Evolutionary conservation across 2,329 filamentous ascomycete genomes (phyloP).

Genomic region (Endoconidiophora polonica): DNA sequence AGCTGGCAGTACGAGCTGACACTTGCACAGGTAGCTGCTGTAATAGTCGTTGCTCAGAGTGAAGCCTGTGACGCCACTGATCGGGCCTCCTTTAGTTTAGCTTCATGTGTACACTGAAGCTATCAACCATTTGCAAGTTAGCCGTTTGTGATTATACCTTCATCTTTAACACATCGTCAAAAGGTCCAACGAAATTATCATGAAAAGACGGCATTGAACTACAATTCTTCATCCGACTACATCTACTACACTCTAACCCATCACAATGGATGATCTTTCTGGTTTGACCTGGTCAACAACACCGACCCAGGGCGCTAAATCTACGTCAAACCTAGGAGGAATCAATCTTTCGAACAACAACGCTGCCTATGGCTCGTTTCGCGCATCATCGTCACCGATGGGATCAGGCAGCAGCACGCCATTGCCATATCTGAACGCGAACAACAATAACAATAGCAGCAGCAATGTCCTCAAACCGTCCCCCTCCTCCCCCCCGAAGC

Average conservation of each 20-base stretch:
- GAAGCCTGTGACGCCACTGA: conserved; percentile 4
- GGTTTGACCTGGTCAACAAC: conserved; percentile 40
- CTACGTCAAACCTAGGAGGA: conserved; percentile 19
- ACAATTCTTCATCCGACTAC: not conserved
- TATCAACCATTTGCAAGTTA: not conserved
- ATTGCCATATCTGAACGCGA: not conserved
- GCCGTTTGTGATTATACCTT: not conserved
- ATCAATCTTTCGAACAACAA: conserved; percentile 26
- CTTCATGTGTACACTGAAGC: too few species aligned
- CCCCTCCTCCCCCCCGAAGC: not conserved
- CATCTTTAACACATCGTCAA: not conserved
- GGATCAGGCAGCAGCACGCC: conserved; percentile 39
- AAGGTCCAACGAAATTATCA: not conserved
- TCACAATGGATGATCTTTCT: conserved; percentile 44
- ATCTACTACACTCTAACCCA: too few species aligned
- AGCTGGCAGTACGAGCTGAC: too few species aligned
- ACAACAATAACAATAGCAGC: not conserved
- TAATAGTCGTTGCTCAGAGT: not conserved
- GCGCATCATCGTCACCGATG: conserved; percentile 38
- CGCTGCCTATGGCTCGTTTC: conserved; percentile 32
- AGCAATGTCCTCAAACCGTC: not conserved
- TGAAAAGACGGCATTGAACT: not conserved
- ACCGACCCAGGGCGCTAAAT: conserved; percentile 23
- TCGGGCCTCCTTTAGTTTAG: not conserved
- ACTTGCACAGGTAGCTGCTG: too few species aligned